Evolutionary conservation across 306 rosid species (phyloP), one percentile per base, ranked within the genome.

Genomic region (Dryas drummondii): DNA sequence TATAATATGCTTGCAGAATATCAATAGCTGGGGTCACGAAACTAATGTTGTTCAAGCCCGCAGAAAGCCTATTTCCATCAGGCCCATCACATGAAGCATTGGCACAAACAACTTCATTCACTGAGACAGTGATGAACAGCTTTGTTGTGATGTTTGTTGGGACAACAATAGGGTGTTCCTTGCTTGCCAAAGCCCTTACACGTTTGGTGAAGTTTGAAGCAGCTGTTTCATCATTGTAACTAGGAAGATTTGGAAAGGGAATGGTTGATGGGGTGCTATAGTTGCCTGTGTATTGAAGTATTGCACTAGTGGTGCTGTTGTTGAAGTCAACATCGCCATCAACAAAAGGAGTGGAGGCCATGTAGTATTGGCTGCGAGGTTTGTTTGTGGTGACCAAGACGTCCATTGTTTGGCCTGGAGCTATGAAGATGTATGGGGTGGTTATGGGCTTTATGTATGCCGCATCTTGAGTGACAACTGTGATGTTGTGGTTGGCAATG

Each of bases 351-450:
- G 70, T 32, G 13, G 87, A 78, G 50, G 82, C 80, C 2, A 84
- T 77, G 75, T 84, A 84, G 27, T 84, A 80, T 4, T 32, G 55
- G 57, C 78, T 57, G 15, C 41, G 44, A n/a, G 63, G 6, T 12
- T 77, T 82, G 50, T 78, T 76, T 74, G 87, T 81, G 48, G 70
- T 71, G 51, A 86, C 26, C 71, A 86, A 81, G 12, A 83, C 55
- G 13, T 86, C 89, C 85, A 86, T 81, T 12, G 89, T 83, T 75
- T 86, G 85, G 27, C 89, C 89, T 7, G 89, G 89, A 12, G 78
- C 42, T 56, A 83, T 86, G 78, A 81, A 58, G 27, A 86, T 75
- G 80, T 78, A 86, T 5, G 15, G 5, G 8, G 82, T 68, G 13
- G 37, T 81, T 3, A 83, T 17, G 1, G 89, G 85, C 64, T 81